These are phyloP conservation scores for Pythium sp. DNA, from an alignment of 352 stramenopile species.

Conservation along the genomic window DNA sequence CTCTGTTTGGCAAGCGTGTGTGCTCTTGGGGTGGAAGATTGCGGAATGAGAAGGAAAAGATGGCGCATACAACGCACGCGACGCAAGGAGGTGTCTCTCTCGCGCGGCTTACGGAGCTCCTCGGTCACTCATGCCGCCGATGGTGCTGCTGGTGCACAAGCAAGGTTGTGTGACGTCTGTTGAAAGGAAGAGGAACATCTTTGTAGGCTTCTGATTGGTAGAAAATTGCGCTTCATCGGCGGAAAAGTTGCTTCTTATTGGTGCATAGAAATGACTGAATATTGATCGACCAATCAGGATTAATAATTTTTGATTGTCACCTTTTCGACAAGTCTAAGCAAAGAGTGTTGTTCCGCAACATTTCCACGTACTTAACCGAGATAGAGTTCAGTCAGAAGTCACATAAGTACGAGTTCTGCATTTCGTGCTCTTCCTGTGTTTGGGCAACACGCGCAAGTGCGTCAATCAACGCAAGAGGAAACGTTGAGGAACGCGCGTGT, in stretches of 20 bases:
- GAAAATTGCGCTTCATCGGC: neutral
- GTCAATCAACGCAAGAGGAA: neutral
- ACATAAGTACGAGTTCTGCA: neutral
- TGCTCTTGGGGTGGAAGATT: constrained; percentile 8
- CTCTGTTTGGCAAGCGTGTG: neutral
- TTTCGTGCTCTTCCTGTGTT: neutral
- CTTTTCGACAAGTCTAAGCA: neutral
- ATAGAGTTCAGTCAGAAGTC: neutral
- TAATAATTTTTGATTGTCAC: neutral
- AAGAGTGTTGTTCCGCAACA: neutral
- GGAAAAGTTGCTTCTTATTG: neutral
- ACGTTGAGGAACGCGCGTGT: neutral
- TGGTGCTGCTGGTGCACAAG: neutral
- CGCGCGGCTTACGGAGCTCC: neutral
- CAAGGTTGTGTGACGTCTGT: constrained; percentile 4
- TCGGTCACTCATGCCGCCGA: neutral
- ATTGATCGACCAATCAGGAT: constrained; percentile 3
- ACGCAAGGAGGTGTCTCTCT: neutral
- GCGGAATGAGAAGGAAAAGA: constrained; percentile 10
- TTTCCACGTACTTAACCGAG: neutral
- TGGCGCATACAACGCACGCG: constrained; percentile 6
- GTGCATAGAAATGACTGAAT: constrained; percentile 7
- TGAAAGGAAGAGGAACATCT: neutral
- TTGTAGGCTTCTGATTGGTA: neutral
- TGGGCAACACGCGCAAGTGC: neutral